Conservation (phyloP, 1,284 basidiomycete species). For the Ustilago esculenta region DNA sequence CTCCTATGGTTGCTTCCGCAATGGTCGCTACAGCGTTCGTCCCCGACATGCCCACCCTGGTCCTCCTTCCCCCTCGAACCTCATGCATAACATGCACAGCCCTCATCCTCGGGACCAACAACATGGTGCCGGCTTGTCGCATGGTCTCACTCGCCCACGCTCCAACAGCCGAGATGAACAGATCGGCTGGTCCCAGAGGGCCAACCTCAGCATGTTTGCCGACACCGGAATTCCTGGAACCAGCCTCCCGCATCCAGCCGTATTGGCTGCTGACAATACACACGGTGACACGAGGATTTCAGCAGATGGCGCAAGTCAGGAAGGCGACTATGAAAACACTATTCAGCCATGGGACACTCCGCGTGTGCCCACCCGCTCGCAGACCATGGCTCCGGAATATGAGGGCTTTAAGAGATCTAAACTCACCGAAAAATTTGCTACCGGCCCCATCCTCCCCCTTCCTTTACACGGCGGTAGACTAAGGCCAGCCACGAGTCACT, state of each 20-base stretch:
- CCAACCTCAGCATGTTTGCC: constrained; percentile 17
- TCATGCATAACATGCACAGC: constrained; percentile 19
- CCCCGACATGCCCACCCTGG: constrained; percentile 40
- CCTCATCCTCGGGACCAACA: constrained; percentile 11
- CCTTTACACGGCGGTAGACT: background rate
- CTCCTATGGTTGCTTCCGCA: constrained; percentile 10
- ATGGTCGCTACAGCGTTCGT: constrained; percentile 20
- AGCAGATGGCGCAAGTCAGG: background rate
- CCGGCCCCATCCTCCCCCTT: too few species aligned
- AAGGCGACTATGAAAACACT: constrained; percentile 19
- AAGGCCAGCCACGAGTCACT: constrained; percentile 1
- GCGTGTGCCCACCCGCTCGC: constrained; percentile 4
- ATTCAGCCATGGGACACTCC: constrained; percentile 42
- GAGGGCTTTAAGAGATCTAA: background rate
- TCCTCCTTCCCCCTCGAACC: constrained; percentile 10
- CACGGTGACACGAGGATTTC: constrained; percentile 3
- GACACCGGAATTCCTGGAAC: constrained; percentile 28
- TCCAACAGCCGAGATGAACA: constrained; percentile 30
- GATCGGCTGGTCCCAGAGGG: constrained; percentile 11
- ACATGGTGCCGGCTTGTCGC: too few species aligned
- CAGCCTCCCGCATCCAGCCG: constrained; percentile 33
- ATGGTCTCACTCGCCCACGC: too few species aligned
- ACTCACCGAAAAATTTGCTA: background rate
- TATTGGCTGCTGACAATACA: background rate
- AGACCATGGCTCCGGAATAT: constrained; percentile 6